Percentiles rank a stretch among this genome's conserved stretches.
Conservation (phyloP, 345 rosid species). For the Acer campestre region DNA sequence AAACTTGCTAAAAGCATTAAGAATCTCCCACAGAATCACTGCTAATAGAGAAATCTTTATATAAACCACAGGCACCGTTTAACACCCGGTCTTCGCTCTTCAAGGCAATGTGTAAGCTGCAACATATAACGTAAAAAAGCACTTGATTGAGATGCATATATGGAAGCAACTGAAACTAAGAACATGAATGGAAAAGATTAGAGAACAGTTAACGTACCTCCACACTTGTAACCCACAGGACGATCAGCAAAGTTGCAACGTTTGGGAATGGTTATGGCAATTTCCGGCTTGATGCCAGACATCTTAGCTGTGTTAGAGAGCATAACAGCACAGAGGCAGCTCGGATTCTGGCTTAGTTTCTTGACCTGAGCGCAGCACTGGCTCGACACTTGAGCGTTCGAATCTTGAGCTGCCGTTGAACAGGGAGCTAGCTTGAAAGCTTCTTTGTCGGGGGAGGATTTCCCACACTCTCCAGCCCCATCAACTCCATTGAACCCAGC, state of each 20-base stretch:
- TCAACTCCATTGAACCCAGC: slow-evolving; percentile 38
- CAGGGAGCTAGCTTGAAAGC: slow-evolving; percentile 90
- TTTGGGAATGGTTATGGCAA: slow-evolving; percentile 85
- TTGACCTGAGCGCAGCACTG: slow-evolving; percentile 71
- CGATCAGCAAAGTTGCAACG: slow-evolving; percentile 79
- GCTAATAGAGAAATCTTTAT: neutral
- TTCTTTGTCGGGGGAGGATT: slow-evolving; percentile 70
- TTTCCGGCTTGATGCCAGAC: slow-evolving; percentile 69
- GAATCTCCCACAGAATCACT: neutral
- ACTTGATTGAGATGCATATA: neutral
- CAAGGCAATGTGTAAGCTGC: slow-evolving; percentile 66
- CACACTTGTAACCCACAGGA: slow-evolving; percentile 87
- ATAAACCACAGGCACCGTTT: slow-evolving; percentile 2
- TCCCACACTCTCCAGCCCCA: slow-evolving; percentile 87
- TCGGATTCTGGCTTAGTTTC: slow-evolving; percentile 71
- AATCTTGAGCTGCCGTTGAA: slow-evolving; percentile 64
- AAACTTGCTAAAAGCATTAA: neutral
- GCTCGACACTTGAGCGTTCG: slow-evolving; percentile 53
- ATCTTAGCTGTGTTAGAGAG: slow-evolving; percentile 76
- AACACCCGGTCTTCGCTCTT: slow-evolving; percentile 18
- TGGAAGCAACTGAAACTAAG: neutral
- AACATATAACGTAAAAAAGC: slow-evolving; percentile 8
- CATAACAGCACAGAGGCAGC: slow-evolving; percentile 87
- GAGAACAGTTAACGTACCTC: slow-evolving; percentile 43
- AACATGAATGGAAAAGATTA: neutral